Evolutionary conservation across 257 asterid species (phyloP).

Genomic region (Scutellaria barbata): DNA sequence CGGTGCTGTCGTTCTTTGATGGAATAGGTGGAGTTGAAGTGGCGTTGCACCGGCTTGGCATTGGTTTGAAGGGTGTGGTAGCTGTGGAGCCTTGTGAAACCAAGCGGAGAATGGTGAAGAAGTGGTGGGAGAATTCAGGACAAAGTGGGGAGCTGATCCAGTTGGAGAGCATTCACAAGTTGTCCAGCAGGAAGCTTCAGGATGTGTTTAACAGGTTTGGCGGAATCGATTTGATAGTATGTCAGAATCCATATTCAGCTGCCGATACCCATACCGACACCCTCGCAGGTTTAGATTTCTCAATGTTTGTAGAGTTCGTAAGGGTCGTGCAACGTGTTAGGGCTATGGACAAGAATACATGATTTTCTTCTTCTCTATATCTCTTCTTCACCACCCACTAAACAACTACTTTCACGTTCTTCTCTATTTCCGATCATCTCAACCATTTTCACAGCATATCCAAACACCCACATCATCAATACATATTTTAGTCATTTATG

Average conservation of each 20-base stretch:
- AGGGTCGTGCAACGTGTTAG: slow-evolving; percentile 76
- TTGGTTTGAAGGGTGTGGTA: slow-evolving; percentile 64
- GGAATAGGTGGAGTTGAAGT: slow-evolving; percentile 89
- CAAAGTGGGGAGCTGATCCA: slow-evolving; percentile 84
- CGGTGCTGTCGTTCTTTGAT: slow-evolving; percentile 62
- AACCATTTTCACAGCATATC: too few species aligned
- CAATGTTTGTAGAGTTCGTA: slow-evolving; percentile 69
- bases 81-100: slow-evolving; percentile 69
- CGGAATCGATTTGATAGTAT: slow-evolving; percentile 67
- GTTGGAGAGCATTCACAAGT: slow-evolving; percentile 53
- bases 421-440: too few species aligned
- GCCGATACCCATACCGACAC: slow-evolving; percentile 35
- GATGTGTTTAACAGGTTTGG: slow-evolving; percentile 49
- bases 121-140: slow-evolving; percentile 77
- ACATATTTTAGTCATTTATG: too few species aligned
- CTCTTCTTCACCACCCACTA: too few species aligned
- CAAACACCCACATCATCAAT: too few species aligned
- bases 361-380: too few species aligned
- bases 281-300: slow-evolving; percentile 56
- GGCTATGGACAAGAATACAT: slow-evolving; percentile 42
- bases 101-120: slow-evolving; percentile 62
- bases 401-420: too few species aligned
- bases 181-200: slow-evolving; percentile 57
- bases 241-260: slow-evolving; percentile 62
- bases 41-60: slow-evolving; percentile 76